Evolutionary conservation across 208 protist genomes (phyloP).

Genomic region (Leptomonas seymouri): DNA sequence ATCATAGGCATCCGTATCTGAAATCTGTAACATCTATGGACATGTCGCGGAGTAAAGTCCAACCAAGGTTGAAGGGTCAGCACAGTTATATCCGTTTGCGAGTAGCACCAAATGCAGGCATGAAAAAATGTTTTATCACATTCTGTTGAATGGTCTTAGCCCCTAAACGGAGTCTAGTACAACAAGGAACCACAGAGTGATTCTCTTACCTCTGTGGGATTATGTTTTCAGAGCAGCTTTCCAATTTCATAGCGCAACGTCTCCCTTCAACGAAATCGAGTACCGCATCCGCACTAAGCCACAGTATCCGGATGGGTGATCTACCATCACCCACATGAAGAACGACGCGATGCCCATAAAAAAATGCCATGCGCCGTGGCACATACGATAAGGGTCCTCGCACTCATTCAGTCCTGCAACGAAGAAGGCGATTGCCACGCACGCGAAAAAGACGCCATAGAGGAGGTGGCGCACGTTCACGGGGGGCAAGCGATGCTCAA

Average conservation of each 20-base stretch:
- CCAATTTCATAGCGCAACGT: slow-evolving; percentile 1
- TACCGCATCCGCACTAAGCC: not conserved
- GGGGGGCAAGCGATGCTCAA: slow-evolving; percentile 24
- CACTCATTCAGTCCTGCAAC: slow-evolving; percentile 59
- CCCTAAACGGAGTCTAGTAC: no score
- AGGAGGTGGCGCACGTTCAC: slow-evolving; percentile 26
- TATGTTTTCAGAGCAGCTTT: not conserved
- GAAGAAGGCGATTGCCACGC: slow-evolving; percentile 52
- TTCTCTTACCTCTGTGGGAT: not conserved
- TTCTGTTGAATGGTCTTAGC: no score
- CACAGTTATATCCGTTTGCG: no score
- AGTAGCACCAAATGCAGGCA: no score
- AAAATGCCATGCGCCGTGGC: slow-evolving; percentile 80
- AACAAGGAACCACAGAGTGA: not conserved
- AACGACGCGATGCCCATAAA: slow-evolving; percentile 52
- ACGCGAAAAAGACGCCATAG: slow-evolving; percentile 30
- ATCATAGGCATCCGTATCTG: no score
- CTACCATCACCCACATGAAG: slow-evolving; percentile 59
- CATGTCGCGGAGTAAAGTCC: no score
- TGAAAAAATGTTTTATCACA: no score
- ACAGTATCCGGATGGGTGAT: slow-evolving; percentile 8
- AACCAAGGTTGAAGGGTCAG: no score
- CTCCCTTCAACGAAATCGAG: slow-evolving; percentile 9
- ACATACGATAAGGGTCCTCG: slow-evolving; percentile 68
- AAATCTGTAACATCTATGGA: no score